Conservation (phyloP, 768 basidiomycete genomes). For the Rickenella mellea region DNA sequence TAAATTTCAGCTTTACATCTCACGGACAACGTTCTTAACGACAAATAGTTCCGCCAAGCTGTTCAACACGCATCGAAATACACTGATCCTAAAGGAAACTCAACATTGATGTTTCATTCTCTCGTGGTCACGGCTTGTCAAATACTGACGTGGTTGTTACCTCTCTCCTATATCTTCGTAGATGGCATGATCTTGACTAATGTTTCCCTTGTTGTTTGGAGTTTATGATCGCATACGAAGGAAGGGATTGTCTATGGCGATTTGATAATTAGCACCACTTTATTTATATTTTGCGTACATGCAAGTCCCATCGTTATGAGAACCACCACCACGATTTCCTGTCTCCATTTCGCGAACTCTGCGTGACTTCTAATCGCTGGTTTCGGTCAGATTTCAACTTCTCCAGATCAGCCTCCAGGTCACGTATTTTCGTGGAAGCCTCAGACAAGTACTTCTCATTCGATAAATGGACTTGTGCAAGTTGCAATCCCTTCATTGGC, state of each 20-base stretch:
- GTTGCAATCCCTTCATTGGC: constrained; percentile 47
- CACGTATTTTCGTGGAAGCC: constrained; percentile 38
- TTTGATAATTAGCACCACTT: constrained; percentile 18
- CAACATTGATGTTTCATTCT: not conserved
- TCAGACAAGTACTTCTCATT: constrained; percentile 67
- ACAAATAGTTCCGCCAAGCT: constrained; percentile 54
- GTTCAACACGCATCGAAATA: constrained; percentile 59
- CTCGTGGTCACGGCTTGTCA: not conserved
- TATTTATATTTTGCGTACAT: no score
- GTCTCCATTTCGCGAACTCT: not conserved
- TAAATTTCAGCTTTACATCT: constrained; percentile 20
- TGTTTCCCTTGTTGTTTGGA: no score
- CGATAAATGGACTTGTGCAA: constrained; percentile 50
- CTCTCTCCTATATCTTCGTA: not conserved
- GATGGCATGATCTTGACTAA: not conserved
- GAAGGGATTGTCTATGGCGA: not conserved
- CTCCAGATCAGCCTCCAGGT: constrained; percentile 43
- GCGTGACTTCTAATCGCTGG: not conserved
- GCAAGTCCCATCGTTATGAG: no score
- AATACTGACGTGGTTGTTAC: not conserved
- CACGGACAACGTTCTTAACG: not conserved
- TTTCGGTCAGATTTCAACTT: not conserved
- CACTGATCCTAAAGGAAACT: constrained; percentile 41
- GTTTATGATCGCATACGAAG: not conserved
- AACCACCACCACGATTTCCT: constrained; percentile 11